Percentiles rank a stretch among this genome's conserved stretches.
Conservation (phyloP, 805 yeast species). For the Sugiyamaella marilandica region DNA sequence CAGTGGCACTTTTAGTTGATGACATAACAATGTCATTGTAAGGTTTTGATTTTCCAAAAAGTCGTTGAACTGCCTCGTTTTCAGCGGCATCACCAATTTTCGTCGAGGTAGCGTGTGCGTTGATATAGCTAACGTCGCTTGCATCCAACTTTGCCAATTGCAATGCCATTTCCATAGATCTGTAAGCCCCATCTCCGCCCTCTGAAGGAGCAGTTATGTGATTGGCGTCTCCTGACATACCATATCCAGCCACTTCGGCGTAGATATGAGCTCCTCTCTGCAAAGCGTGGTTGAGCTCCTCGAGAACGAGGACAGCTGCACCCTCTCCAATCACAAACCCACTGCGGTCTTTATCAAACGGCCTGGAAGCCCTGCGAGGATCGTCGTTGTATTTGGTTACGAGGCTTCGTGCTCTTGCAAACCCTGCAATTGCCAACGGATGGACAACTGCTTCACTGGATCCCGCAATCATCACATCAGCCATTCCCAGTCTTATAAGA, state of each 20-base stretch:
- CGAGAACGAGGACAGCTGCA: constrained; percentile 73
- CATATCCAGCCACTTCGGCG: constrained; percentile 84
- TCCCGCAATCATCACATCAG: constrained; percentile 89
- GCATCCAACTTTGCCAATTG: constrained; percentile 44
- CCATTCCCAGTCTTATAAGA: constrained; percentile 72
- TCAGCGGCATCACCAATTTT: constrained; percentile 86
- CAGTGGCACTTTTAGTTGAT: constrained; percentile 87
- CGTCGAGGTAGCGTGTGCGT: constrained; percentile 98
- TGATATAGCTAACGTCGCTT: constrained; percentile 62
- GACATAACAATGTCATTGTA: constrained; percentile 42
- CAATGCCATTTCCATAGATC: constrained; percentile 79
- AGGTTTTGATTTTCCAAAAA: constrained; percentile 40
- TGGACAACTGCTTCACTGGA: constrained; percentile 85
- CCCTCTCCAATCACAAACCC: constrained; percentile 97
- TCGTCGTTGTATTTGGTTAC: constrained; percentile 56
- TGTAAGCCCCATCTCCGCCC: constrained; percentile 76
- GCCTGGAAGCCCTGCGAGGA: constrained; percentile 71
- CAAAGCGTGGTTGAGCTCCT: constrained; percentile 70
- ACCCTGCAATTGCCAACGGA: constrained; percentile 85
- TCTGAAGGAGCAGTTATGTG: constrained; percentile 90
- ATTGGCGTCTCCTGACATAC: constrained; percentile 83
- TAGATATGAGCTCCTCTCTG: constrained; percentile 56
- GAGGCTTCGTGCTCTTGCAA: constrained; percentile 82
- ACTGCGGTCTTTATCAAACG: constrained; percentile 70
- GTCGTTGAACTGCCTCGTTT: constrained; percentile 57